Conservation (phyloP, 495 filamentous ascomycete species). For the Hypoxylon perforatum region DNA sequence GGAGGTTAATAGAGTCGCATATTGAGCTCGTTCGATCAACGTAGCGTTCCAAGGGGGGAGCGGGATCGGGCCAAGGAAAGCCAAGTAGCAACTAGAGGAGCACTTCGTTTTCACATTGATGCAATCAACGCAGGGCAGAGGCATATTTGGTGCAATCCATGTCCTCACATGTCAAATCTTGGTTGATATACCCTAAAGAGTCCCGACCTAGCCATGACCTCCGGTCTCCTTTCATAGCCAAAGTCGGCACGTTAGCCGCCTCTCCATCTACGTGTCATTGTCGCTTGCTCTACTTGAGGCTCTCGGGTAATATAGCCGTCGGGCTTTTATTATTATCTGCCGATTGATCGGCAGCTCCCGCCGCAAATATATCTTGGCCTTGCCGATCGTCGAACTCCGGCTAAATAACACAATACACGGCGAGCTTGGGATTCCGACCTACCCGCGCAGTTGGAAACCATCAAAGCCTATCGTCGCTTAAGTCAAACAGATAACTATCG, state of each 20-base stretch:
- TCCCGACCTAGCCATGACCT: conserved; percentile 3
- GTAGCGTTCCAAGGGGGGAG: background rate
- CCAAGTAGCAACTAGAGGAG: conserved; percentile 11
- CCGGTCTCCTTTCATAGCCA: conserved; percentile 1
- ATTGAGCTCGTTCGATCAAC: conserved; percentile 18
- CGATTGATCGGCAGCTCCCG: conserved; percentile 12
- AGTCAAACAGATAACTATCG: background rate
- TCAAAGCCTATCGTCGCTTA: background rate
- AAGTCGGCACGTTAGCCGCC: conserved; percentile 10
- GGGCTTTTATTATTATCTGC: conserved; percentile 9
- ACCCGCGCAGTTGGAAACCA: background rate
- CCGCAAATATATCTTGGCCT: conserved; percentile 10
- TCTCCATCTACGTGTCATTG: background rate
- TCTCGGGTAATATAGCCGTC: conserved; percentile 22
- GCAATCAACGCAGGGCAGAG: background rate
- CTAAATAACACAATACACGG: conserved; percentile 17
- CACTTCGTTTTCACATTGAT: background rate
- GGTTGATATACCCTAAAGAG: conserved; percentile 4
- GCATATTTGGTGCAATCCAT: background rate
- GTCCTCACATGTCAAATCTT: conserved; percentile 1
- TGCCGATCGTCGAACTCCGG: conserved; percentile 23
- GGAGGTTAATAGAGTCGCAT: conserved; percentile 12
- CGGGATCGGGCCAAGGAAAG: conserved; percentile 2
- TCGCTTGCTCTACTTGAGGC: conserved; percentile 9
- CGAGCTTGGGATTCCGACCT: conserved; percentile 8